Conservation (phyloP, 352 stramenopile species). For the Pythium aristosporum region DNA sequence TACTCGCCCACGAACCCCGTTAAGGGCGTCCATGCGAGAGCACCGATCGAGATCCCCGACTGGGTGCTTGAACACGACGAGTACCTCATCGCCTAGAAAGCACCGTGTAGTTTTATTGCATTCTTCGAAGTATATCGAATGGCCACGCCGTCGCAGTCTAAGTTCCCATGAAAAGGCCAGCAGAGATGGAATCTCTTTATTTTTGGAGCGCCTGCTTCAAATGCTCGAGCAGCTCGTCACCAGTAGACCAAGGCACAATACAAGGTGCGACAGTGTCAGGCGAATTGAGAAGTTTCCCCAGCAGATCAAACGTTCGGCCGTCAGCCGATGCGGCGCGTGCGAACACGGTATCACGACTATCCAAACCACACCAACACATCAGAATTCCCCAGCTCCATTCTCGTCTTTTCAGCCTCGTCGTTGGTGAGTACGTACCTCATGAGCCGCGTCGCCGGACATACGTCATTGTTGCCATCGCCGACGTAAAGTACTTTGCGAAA, state of each 20-base stretch:
- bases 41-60: not conserved
- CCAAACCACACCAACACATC: not conserved
- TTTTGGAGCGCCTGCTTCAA: slow-evolving; percentile 8
- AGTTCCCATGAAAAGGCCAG: not conserved
- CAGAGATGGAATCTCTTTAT: too few relatives aligned
- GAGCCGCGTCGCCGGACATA: slow-evolving; percentile 25
- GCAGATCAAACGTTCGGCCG: slow-evolving; percentile 36
- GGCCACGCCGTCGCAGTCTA: too few relatives aligned
- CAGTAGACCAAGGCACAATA: slow-evolving; percentile 50
- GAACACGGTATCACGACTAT: slow-evolving; percentile 35
- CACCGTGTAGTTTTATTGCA: not conserved
- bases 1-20: slow-evolving; percentile 21
- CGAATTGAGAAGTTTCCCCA: slow-evolving; percentile 36
- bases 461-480: slow-evolving; percentile 32
- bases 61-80: slow-evolving; percentile 7
- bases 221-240: slow-evolving; percentile 42
- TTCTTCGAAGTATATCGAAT: not conserved
- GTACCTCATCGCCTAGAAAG: not conserved
- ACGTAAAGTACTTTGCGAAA: slow-evolving; percentile 30
- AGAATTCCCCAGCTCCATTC: not conserved
- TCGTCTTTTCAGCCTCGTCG: not conserved
- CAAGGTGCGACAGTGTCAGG: slow-evolving; percentile 32
- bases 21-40: not conserved
- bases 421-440: slow-evolving; percentile 9
- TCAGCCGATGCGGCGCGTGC: slow-evolving; percentile 36